Base-by-base conservation (phyloP, 2,329 filamentous ascomycete species). In the Ceratocystis cubensis region DNA sequence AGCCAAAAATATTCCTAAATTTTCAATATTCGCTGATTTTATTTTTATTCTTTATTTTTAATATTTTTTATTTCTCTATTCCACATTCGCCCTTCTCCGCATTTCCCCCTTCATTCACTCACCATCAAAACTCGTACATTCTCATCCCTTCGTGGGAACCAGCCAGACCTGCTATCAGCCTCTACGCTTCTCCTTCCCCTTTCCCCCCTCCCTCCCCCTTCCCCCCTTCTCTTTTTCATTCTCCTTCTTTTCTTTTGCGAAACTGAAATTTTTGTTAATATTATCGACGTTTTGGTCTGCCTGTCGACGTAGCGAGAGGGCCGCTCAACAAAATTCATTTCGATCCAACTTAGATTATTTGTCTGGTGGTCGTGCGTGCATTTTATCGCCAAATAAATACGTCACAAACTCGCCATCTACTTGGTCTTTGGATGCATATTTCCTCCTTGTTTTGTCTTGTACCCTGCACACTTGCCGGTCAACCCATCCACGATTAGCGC, bases 351-450 rank as follows among this genome's bases (percentile, higher is more conserved):
- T 22, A 63, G 30, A 48, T 15, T 13, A 46, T 15, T 45, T 46
- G 37, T 25, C n/a, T 22, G 25, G 45, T 44, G 61, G 61, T 45
- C 61, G 37, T 45, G 61, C 37, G 61, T 63, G 20, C 37, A 48
- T 63, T 61, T 44, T 63, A 33, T 63, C 45, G 61, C 61, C 53
- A 59, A 59, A 59, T 59, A 37, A 37, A 59, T 59, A 59, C 53
- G 53, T 59, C 53, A 59, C 53, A 59, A 17, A 25, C 28, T 33
- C 25, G 17, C 25, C 7, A 59, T 33, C 25, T 30, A 33, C 33
- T 7, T n/a, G 53, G 33, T 37, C 28, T 59, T 59, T 59, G 25
- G 13, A 59, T 59, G 53, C n/a, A 30, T 25, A 10, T 37, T 59
- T 17, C n/a, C 17, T n/a, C 10, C 22, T 44, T 45, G 22, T 45